A percentile compares a stretch with the other conserved stretches of the same genome.
phyloP scores from a whole-genome alignment of 2,329 filamentous ascomycete species.

The Penicillium thymicola region DNA sequence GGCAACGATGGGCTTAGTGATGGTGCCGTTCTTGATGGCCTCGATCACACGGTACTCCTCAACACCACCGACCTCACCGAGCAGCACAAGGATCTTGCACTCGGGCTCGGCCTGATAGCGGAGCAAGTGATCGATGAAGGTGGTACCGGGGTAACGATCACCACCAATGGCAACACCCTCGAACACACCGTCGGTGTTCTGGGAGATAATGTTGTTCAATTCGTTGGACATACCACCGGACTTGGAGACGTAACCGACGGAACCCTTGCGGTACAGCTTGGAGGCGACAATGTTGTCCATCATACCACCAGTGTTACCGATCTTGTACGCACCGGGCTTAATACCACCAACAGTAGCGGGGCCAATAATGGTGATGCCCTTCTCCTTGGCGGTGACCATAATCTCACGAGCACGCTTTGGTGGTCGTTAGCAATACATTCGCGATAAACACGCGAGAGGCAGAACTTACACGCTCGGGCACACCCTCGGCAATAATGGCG shows the following conservation, averaged over 20 bases:
- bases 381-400: constrained; percentile 92
- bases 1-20: constrained; percentile 97
- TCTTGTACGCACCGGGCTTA: constrained; percentile 99
- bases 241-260: constrained; percentile 99
- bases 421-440: neutral
- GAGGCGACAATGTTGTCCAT: constrained; percentile 99
- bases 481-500: constrained; percentile 98
- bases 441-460: neutral
- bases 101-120: constrained; percentile 94
- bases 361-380: constrained; percentile 98
- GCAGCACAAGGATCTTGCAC: constrained; percentile 93
- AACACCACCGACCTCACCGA: constrained; percentile 98
- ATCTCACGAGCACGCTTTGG: constrained; percentile 90
- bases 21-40: constrained; percentile 87
- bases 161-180: constrained; percentile 99
- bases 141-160: constrained; percentile 97
- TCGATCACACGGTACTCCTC: constrained; percentile 99
- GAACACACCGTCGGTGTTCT: constrained; percentile 96
- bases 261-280: constrained; percentile 99
- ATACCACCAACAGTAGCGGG: constrained; percentile 98
- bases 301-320: constrained; percentile 99
- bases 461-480: constrained; percentile 78
- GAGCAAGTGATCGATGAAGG: constrained; percentile 97
- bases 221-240: constrained; percentile 99
- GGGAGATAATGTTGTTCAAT: constrained; percentile 98